Evolutionary conservation across 1,139 yeast genomes (phyloP).

Genomic region (Trichomonascaceae sp.): DNA sequence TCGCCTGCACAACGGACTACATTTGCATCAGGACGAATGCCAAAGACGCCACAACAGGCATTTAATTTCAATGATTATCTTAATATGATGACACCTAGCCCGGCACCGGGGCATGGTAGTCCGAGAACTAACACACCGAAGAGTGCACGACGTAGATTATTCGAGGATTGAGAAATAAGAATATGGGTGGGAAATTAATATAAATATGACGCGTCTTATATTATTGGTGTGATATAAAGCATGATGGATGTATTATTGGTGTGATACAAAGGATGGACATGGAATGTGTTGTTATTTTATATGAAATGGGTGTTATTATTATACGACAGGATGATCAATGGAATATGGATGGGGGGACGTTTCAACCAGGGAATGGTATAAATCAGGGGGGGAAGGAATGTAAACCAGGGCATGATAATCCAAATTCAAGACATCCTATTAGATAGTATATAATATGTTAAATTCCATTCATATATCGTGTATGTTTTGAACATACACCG

Average conservation of each 20-base stretch:
- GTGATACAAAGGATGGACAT: too few species aligned
- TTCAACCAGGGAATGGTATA: too few species aligned
- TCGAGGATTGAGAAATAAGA: conserved; percentile 1
- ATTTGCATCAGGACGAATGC: conserved; percentile 18
- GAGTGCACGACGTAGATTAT: conserved; percentile 9
- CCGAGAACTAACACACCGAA: conserved; percentile 11
- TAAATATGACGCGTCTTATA: background rate
- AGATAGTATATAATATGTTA: too few species aligned
- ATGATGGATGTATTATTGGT: background rate
- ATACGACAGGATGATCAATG: too few species aligned
- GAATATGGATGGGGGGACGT: too few species aligned
- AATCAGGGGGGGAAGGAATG: too few species aligned
- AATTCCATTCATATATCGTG: background rate
- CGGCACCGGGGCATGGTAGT: conserved; percentile 28
- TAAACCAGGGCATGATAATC: too few species aligned
- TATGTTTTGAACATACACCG: background rate
- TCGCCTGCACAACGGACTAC: conserved; percentile 47
- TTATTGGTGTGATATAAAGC: background rate
- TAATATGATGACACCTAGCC: conserved; percentile 71
- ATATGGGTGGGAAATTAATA: background rate
- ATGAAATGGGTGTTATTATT: too few species aligned
- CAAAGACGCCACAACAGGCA: conserved; percentile 43
- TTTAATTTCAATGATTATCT: conserved; percentile 81
- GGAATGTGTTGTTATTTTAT: too few species aligned
- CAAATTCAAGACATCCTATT: too few species aligned